phyloP scores from a whole-genome alignment of 2,329 filamentous ascomycete genomes.

The Aspergillus candidus region DNA sequence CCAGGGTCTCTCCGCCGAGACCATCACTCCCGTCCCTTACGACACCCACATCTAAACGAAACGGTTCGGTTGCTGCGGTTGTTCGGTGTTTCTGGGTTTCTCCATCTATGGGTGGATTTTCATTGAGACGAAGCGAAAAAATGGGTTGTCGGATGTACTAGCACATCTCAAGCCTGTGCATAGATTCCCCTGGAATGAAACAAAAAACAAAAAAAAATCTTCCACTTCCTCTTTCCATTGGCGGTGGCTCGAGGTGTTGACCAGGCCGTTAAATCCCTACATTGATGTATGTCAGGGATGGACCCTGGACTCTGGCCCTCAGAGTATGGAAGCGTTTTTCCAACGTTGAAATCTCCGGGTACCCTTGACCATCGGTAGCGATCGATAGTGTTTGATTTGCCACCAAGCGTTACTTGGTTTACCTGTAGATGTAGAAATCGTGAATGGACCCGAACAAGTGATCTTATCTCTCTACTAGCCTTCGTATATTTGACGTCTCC shows the following conservation, averaged over 20 bases:
- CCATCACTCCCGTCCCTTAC: slow-evolving; percentile 84
- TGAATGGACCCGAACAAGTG: no score
- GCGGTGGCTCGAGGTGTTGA: neutral
- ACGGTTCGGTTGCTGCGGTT: slow-evolving; percentile 32
- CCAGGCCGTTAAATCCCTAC: no score
- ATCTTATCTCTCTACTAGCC: no score
- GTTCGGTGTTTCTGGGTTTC: slow-evolving; percentile 35
- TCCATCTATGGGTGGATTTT: slow-evolving; percentile 30
- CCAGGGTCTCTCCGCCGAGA: slow-evolving; percentile 83
- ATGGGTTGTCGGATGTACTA: slow-evolving; percentile 32
- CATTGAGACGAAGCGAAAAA: slow-evolving; percentile 35
- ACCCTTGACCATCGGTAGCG: no score
- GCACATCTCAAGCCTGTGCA: slow-evolving; percentile 36
- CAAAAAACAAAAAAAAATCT: slow-evolving; percentile 36
- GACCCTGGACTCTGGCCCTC: no score
- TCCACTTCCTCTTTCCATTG: slow-evolving; percentile 20
- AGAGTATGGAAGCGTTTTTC: no score
- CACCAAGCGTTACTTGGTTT: no score
- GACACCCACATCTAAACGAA: slow-evolving; percentile 89
- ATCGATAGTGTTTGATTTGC: no score
- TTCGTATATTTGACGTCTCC: no score
- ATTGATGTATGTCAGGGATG: no score
- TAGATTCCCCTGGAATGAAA: slow-evolving; percentile 41
- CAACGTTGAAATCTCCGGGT: no score
- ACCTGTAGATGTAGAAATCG: no score